These are phyloP conservation scores for Penicillium parvum DNA, from an alignment of 495 filamentous ascomycete genomes.

Conservation along the genomic window DNA sequence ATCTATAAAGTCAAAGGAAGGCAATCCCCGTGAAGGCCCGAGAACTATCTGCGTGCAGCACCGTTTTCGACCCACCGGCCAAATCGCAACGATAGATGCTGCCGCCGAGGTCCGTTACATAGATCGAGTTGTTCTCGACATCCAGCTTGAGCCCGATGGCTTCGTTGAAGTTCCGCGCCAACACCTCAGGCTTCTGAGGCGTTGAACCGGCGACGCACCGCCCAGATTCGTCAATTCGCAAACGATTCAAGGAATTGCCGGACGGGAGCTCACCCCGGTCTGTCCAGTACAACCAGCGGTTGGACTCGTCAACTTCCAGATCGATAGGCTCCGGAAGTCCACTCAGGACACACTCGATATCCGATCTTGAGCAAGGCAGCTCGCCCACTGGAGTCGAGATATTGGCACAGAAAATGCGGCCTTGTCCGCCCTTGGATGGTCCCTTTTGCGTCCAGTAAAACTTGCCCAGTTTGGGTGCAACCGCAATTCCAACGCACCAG, in stretches of 20 bases:
- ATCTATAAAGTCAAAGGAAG: slow-evolving; percentile 3
- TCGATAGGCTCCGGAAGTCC: slow-evolving; percentile 50
- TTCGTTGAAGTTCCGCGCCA: slow-evolving; percentile 41
- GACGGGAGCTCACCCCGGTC: slow-evolving; percentile 48
- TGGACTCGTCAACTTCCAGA: slow-evolving; percentile 41
- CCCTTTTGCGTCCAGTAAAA: slow-evolving; percentile 58
- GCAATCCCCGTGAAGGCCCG: slow-evolving; percentile 31
- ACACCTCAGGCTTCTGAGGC: slow-evolving; percentile 17
- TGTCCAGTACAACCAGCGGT: slow-evolving; percentile 46
- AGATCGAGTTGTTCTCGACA: slow-evolving; percentile 31
- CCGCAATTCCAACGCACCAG: slow-evolving; percentile 32
- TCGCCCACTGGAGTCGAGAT: slow-evolving; percentile 28
- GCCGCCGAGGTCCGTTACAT: slow-evolving; percentile 47
- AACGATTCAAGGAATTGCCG: slow-evolving; percentile 44
- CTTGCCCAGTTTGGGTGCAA: slow-evolving; percentile 28
- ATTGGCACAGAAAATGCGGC: slow-evolving; percentile 45
- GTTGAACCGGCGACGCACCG: slow-evolving; percentile 2
- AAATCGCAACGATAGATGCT: slow-evolving; percentile 41
- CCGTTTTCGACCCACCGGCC: slow-evolving; percentile 35
- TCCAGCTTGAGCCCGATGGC: slow-evolving; percentile 50
- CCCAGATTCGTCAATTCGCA: slow-evolving; percentile 17
- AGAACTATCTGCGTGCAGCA: slow-evolving; percentile 17
- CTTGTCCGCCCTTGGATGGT: slow-evolving; percentile 41
- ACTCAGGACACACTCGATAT: slow-evolving; percentile 32
- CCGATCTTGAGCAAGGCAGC: slow-evolving; percentile 10